A percentile compares a stretch with the other conserved stretches of the same genome.
Conservation (phyloP, 257 asterid genomes). For the Salvia splendens region DNA sequence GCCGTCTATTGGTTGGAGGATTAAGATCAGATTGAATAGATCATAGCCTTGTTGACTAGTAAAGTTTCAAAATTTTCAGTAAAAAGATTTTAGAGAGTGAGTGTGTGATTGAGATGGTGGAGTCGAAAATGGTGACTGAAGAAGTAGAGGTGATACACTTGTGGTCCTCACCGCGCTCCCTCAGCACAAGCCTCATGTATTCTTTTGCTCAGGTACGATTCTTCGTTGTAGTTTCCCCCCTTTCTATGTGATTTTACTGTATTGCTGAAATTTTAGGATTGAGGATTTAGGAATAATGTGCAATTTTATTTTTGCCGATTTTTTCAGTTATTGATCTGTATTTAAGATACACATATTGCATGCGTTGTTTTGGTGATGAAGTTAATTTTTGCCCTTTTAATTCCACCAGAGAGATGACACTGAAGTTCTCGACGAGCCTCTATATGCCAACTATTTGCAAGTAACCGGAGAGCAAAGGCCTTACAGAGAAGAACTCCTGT, state of each 20-base stretch:
- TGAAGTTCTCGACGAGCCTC: slow-evolving; percentile 87
- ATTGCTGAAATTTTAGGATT: neutral
- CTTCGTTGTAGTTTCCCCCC: neutral
- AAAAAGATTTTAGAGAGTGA: neutral
- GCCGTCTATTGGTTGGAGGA: neutral
- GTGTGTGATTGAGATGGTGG: neutral
- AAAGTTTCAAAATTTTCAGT: neutral
- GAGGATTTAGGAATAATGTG: neutral
- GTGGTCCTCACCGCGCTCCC: slow-evolving; percentile 52
- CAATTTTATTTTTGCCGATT: neutral
- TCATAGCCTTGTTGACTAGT: neutral
- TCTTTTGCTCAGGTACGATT: slow-evolving; percentile 49
- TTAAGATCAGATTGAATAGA: neutral
- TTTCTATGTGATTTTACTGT: neutral
- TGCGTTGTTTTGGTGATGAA: slow-evolving; percentile 6
- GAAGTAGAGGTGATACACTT: slow-evolving; percentile 46
- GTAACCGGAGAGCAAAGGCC: slow-evolving; percentile 71
- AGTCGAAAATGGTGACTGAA: slow-evolving; percentile 33
- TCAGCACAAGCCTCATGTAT: slow-evolving; percentile 53
- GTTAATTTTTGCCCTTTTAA: neutral
- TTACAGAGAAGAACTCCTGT: slow-evolving; percentile 57
- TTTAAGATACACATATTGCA: slow-evolving; percentile 8
- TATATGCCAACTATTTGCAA: slow-evolving; percentile 61
- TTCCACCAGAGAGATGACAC: slow-evolving; percentile 71
- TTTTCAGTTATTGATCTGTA: neutral